Percentiles rank a stretch among this genome's conserved stretches.
phyloP scores from a whole-genome alignment of 768 basidiomycete species.

The Cystofilobasidium ferigula region DNA sequence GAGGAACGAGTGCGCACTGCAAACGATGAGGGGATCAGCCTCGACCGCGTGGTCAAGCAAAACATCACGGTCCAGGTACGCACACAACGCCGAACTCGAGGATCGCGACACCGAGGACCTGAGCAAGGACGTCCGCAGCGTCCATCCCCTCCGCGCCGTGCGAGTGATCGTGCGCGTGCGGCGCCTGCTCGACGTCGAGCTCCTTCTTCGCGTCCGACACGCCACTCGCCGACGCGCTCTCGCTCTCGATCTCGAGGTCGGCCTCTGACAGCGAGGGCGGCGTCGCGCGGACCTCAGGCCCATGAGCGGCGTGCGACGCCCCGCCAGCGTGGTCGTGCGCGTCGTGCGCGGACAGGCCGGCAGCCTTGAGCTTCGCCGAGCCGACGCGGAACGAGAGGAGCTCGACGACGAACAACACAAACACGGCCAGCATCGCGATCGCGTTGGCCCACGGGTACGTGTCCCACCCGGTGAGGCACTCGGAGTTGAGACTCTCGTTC shows the following conservation, averaged over 20 bases:
- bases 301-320: constrained; percentile 11
- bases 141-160: not conserved
- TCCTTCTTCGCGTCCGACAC: not conserved
- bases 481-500: constrained; percentile 54
- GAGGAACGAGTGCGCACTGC: constrained; percentile 42
- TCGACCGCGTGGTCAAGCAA: too few species aligned
- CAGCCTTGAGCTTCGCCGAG: constrained; percentile 19
- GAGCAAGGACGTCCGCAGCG: constrained; percentile 31
- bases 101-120: constrained; percentile 70
- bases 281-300: not conserved
- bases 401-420: constrained; percentile 19
- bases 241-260: not conserved
- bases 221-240: not conserved
- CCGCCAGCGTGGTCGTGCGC: constrained; percentile 14
- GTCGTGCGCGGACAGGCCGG: constrained; percentile 16
- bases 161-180: not conserved
- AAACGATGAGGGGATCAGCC: constrained; percentile 50
- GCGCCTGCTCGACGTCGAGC: not conserved
- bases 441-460: constrained; percentile 52
- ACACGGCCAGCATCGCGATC: constrained; percentile 55
- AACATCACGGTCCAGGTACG: too few species aligned
- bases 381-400: constrained; percentile 18
- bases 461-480: constrained; percentile 63
- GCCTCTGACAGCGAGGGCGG: not conserved
- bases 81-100: too few species aligned